A percentile compares a stretch with the other conserved stretches of the same genome.
These are phyloP conservation scores for Zoysia japonica DNA, from an alignment of 176 grass and related monocot genomes.

Conservation along the genomic window DNA sequence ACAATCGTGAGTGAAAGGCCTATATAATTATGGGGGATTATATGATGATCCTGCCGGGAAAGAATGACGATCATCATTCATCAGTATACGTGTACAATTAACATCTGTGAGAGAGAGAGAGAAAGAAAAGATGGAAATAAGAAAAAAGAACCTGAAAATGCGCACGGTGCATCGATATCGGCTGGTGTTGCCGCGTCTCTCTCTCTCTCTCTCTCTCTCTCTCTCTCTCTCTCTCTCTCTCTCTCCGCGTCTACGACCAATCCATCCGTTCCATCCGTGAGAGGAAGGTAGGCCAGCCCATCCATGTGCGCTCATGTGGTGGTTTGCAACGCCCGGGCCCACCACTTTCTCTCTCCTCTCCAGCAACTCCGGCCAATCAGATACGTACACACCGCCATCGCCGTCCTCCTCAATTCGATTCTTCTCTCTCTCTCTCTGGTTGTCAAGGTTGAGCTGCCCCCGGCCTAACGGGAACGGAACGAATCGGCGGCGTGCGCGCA, in stretches of 20 bases:
- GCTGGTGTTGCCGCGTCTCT: no score
- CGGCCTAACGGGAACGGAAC: constrained; percentile 23
- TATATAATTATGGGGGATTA: background rate
- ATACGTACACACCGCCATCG: constrained; percentile 30
- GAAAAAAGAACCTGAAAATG: no score
- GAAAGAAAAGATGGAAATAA: no score
- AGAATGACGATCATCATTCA: no score
- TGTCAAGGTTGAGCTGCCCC: background rate
- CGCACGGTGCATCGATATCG: no score
- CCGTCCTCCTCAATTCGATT: constrained; percentile 20
- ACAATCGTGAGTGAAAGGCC: background rate
- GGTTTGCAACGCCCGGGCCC: constrained; percentile 56
- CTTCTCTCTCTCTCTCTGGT: background rate
- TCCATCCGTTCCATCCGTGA: constrained; percentile 6
- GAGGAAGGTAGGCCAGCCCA: constrained; percentile 39
- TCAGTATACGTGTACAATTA: no score
- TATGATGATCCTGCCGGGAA: background rate
- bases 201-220: no score
- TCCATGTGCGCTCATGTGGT: constrained; percentile 81
- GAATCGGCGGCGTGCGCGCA: constrained; percentile 25
- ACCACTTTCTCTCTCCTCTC: constrained; percentile 28
- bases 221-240: background rate
- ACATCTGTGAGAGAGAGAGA: no score
- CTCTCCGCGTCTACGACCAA: background rate
- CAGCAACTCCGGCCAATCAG: background rate